These are phyloP conservation scores for Poa pratensis DNA, from an alignment of 176 grass and related monocot species.

Conservation along the genomic window DNA sequence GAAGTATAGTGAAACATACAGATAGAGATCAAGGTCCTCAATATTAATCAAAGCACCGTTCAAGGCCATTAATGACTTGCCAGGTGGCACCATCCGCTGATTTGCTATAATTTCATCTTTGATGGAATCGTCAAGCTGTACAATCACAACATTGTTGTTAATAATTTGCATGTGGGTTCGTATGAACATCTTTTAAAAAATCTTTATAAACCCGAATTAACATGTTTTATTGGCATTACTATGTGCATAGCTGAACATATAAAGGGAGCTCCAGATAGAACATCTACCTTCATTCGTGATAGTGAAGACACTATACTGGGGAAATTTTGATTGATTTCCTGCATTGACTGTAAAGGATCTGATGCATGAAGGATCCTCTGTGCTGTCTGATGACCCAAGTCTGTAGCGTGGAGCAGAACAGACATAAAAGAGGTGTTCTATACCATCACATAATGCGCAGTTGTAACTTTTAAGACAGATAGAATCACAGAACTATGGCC, in stretches of 20 bases:
- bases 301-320: constrained; percentile 96
- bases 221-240: background rate
- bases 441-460: background rate
- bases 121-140: constrained; percentile 82
- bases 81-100: constrained; percentile 97
- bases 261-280: constrained; percentile 36
- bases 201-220: constrained; percentile 23
- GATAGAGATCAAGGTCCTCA: constrained; percentile 96
- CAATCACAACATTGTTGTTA: constrained; percentile 34
- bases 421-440: constrained; percentile 32
- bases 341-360: constrained; percentile 98
- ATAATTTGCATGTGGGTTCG: constrained; percentile 26
- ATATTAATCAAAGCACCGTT: constrained; percentile 98
- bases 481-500: constrained; percentile 32
- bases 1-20: constrained; percentile 62
- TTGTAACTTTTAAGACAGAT: constrained; percentile 27
- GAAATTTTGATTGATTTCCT: constrained; percentile 99
- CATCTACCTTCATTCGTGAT: constrained; percentile 91
- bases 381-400: constrained; percentile 97
- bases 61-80: constrained; percentile 97
- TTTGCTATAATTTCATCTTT: constrained; percentile 95
- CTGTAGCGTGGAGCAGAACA: constrained; percentile 49
- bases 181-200: constrained; percentile 30
- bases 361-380: constrained; percentile 94
- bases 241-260: background rate